These are phyloP conservation scores for Neophaeococcomyces aloes DNA, from an alignment of 2,329 filamentous ascomycete genomes.

Conservation along the genomic window DNA sequence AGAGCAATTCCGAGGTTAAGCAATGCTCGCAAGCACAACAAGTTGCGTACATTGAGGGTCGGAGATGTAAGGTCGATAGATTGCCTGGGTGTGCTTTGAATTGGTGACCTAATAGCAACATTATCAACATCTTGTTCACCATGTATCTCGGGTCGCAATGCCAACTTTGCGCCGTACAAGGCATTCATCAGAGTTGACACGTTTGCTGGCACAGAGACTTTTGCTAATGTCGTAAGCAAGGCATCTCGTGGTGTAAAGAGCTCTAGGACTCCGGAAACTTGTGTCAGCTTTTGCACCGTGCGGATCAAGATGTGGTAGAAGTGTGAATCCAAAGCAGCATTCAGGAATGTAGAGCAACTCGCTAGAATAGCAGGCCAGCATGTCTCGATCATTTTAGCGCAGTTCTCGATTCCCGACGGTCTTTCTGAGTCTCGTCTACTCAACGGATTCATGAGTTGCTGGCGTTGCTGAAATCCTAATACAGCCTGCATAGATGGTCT, in stretches of 20 bases:
- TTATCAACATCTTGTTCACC: neutral
- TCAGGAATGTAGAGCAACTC: conserved; percentile 89
- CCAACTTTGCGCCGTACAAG: conserved; percentile 1
- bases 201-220: conserved; percentile 82
- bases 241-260: conserved; percentile 82
- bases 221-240: conserved; percentile 85
- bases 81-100: conserved; percentile 4
- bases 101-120: conserved; percentile 3
- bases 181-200: conserved; percentile 20
- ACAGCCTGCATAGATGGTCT: neutral
- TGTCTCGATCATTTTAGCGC: conserved; percentile 71
- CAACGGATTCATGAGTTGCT: conserved; percentile 75
- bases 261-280: conserved; percentile 81
- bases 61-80: conserved; percentile 21
- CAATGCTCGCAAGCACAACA: conserved; percentile 79
- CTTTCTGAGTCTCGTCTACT: conserved; percentile 62
- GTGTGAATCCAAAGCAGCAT: conserved; percentile 80
- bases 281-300: conserved; percentile 88
- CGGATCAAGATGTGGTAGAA: conserved; percentile 88
- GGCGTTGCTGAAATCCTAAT: conserved; percentile 59
- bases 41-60: conserved; percentile 72
- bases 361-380: conserved; percentile 95
- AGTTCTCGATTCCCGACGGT: conserved; percentile 59
- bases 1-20: conserved; percentile 93
- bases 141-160: neutral